Base-by-base conservation (phyloP, 2,329 filamentous ascomycete genomes). In the Aspergillus sp. region DNA sequence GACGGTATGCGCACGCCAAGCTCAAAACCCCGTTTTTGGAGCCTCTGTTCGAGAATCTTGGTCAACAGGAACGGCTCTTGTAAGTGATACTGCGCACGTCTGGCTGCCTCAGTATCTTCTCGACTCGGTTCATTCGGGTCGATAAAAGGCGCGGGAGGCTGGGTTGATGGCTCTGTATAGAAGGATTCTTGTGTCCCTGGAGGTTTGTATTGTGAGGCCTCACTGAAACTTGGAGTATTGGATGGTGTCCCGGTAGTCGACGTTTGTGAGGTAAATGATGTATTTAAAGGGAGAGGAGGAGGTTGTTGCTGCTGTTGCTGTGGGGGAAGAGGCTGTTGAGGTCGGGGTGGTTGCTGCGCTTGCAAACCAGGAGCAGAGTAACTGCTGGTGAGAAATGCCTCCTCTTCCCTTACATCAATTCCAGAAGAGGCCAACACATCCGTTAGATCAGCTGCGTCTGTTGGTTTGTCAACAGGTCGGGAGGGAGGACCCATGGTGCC, bases 361-460 rank as follows among this genome's bases (percentile, higher is more conserved):
- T 73, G 70, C 51, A 67, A 68, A 56, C 66, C 68, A 81, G 54
- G 79, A 75, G 58, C 74, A 65, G 66, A 77, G 72, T 69, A 81
- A 68, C 69, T 79, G 69, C 69, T 87, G 45, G 90, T 87, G 73
- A 95, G 81, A 64, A 87, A 90, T 66, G 92, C 90, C 69, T 96
- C 91, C 73, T 96, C 93, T 63, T 91, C 91, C 58, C 89, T 87
- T 47, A 96, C 76, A 77, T 96, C 90, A 62, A 97, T 91, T 50
- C 91, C 92, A 15, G 91, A 93, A 17, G 90, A 90, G 17, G 88
- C 88, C 55, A 96, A 76, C 51, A 92, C 90, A 76, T 97, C 93
- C 63, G 89, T 90, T 46, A 93, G 83, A 67, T 96, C 91, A 66
- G 93, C 73, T 50, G 75, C 73, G 74, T 84, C 75, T 55, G 81